Evolutionary conservation across 2,329 filamentous ascomycete genomes (phyloP).

Genomic region (Arthrocladium fulminans): DNA sequence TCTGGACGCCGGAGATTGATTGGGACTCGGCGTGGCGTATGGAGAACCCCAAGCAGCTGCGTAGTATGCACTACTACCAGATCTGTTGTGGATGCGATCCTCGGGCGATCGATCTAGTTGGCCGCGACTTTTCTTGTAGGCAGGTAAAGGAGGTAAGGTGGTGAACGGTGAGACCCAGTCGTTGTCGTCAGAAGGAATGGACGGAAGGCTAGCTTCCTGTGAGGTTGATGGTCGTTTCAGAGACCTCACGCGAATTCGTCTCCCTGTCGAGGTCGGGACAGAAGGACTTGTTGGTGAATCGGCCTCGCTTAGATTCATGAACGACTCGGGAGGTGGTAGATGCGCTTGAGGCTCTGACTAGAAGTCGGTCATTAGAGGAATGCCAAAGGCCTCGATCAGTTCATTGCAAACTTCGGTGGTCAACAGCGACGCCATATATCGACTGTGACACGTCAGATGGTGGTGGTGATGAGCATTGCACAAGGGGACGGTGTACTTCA

Average conservation of each 20-base stretch:
- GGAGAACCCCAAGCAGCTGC: slow-evolving; percentile 90
- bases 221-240: neutral
- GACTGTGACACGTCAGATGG: neutral
- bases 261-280: slow-evolving; percentile 1
- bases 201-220: slow-evolving; percentile 13
- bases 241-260: slow-evolving; percentile 7
- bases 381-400: slow-evolving; percentile 3
- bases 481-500: neutral
- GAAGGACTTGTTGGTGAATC: slow-evolving; percentile 9
- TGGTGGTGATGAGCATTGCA: neutral
- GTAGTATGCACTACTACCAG: slow-evolving; percentile 47
- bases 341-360: neutral
- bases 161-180: slow-evolving; percentile 21
- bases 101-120: slow-evolving; percentile 18
- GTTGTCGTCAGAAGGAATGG: slow-evolving; percentile 16
- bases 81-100: slow-evolving; percentile 27
- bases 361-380: slow-evolving; percentile 8
- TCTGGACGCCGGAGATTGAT: slow-evolving; percentile 30
- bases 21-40: slow-evolving; percentile 57
- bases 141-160: slow-evolving; percentile 22
- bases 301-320: slow-evolving; percentile 22
- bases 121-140: slow-evolving; percentile 15
- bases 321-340: slow-evolving; percentile 11
- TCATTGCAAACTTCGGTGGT: slow-evolving; percentile 8
- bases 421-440: slow-evolving; percentile 14